Conservation (phyloP, 2,329 filamentous ascomycete genomes). For the Colletotrichum sp. region DNA sequence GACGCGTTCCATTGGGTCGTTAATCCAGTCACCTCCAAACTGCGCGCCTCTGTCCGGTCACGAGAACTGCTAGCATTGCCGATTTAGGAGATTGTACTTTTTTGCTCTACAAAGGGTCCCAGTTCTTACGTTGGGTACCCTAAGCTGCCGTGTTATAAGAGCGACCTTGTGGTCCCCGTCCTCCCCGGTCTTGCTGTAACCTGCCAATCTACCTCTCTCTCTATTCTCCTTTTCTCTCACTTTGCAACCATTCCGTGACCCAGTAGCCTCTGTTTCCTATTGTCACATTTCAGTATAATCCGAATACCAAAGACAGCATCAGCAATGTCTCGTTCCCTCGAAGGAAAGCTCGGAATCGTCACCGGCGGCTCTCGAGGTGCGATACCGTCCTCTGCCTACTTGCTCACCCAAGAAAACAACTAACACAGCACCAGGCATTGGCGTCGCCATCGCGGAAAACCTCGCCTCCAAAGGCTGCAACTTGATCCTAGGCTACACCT, state of each 20-base stretch:
- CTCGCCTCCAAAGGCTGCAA: slow-evolving; percentile 75
- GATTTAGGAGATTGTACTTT: not conserved
- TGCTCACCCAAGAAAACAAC: not conserved
- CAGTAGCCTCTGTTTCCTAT: not conserved
- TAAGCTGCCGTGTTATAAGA: not conserved
- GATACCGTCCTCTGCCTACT: not conserved
- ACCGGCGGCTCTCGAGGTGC: slow-evolving; percentile 81
- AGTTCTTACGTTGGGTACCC: not conserved
- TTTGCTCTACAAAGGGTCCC: not conserved
- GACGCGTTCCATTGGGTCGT: slow-evolving; percentile 4
- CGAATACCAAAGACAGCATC: not conserved
- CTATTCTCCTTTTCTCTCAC: not conserved
- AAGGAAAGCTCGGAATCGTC: slow-evolving; percentile 79
- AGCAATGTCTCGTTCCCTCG: slow-evolving; percentile 52
- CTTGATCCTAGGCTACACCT: slow-evolving; percentile 74
- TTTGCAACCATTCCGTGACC: not conserved
- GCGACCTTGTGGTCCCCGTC: not conserved
- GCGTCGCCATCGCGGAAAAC: slow-evolving; percentile 66
- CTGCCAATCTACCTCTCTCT: not conserved
- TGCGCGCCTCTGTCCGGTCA: not conserved
- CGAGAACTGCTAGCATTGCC: slow-evolving; percentile 2
- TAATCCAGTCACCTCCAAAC: not conserved
- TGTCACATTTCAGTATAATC: not conserved
- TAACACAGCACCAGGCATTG: slow-evolving; percentile 66
- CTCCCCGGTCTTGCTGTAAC: not conserved